Evolutionary conservation across 192 early-diverging fungal genomes (phyloP).

Genomic region (Rhizophagus prolifer): DNA sequence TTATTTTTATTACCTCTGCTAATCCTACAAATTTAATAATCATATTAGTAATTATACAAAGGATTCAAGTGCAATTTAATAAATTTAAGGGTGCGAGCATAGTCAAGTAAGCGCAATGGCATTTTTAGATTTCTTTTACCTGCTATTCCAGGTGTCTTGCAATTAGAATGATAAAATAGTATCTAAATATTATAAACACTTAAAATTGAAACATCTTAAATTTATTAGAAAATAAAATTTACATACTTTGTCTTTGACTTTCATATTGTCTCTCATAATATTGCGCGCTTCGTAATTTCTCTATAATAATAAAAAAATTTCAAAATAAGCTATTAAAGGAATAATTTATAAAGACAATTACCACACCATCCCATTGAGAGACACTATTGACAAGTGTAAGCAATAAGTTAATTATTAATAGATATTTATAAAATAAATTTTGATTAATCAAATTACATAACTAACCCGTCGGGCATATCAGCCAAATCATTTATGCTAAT

Average conservation of each 20-base stretch:
- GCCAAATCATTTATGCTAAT: not conserved
- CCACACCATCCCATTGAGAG: not conserved
- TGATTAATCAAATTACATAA: not conserved
- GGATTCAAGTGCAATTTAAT: not conserved
- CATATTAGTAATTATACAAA: not conserved
- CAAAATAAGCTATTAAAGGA: too few relatives aligned
- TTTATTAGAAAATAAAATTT: too few relatives aligned
- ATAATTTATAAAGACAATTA: not conserved
- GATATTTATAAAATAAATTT: not conserved
- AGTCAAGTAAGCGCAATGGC: too few relatives aligned
- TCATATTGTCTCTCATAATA: slow-evolving; percentile 75
- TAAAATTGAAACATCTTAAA: too few relatives aligned
- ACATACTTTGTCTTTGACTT: slow-evolving; percentile 54
- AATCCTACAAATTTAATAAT: not conserved
- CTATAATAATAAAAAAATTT: slow-evolving; percentile 16
- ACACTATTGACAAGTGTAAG: not conserved
- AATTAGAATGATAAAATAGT: slow-evolving; percentile 88
- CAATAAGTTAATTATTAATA: not conserved
- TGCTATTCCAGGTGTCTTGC: slow-evolving; percentile 79
- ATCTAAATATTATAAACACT: slow-evolving; percentile 18
- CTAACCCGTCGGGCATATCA: not conserved
- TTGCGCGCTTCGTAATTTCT: slow-evolving; percentile 83
- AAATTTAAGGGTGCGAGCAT: too few relatives aligned
- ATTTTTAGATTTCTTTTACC: slow-evolving; percentile 54
- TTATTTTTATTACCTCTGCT: not conserved